phyloP scores from a whole-genome alignment of 2,329 filamentous ascomycete genomes.

The Botrytis fragariae region DNA sequence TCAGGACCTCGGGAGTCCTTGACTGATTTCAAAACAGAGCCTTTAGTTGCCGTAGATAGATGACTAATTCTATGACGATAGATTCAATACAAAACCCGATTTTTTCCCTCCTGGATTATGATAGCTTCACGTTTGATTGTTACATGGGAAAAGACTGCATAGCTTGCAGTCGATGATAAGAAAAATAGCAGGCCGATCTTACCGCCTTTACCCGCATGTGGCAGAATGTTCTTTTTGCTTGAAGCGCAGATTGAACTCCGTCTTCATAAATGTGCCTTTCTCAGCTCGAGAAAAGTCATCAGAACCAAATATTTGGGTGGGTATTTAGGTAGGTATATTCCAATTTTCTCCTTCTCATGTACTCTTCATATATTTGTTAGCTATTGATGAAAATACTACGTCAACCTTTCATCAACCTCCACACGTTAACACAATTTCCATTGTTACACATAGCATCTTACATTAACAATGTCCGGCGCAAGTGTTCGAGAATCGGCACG shows the following conservation, averaged over 20 bases:
- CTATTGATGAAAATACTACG: not conserved
- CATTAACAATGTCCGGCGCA: not conserved
- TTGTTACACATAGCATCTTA: not conserved
- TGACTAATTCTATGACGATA: not conserved
- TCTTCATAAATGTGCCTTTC: not conserved
- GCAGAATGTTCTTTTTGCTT: not conserved
- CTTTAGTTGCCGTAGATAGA: not conserved
- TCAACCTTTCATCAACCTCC: not conserved
- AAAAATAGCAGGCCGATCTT: not conserved
- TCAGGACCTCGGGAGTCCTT: not conserved
- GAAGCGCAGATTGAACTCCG: conserved; percentile 12
- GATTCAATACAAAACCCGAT: not conserved
- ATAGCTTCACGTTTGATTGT: not conserved
- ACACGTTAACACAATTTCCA: not conserved
- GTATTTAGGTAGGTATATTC: not conserved
- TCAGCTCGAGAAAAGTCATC: not conserved
- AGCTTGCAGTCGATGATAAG: not conserved
- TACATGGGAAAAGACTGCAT: not conserved
- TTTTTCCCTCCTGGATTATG: too few relatives aligned
- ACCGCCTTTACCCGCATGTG: not conserved
- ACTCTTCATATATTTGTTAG: not conserved
- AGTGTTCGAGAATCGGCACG: conserved; percentile 8
- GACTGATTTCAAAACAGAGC: not conserved
- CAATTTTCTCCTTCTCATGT: not conserved
- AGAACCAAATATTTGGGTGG: not conserved